Conservation (phyloP, 164 flowering plant genomes). For the Vitis labrusca region DNA sequence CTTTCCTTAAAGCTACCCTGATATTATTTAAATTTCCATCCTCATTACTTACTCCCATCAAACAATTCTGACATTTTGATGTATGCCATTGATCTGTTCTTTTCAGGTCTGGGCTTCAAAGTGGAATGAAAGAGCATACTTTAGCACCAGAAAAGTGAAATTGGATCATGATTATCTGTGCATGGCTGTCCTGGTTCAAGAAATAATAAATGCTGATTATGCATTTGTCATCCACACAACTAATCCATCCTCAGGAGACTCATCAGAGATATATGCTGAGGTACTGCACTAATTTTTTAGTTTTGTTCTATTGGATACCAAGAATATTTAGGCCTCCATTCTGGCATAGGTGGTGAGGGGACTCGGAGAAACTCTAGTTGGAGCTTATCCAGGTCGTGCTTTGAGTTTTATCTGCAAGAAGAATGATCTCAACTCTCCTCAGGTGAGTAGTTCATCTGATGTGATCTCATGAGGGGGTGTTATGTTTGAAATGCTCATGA, state of each 20-base stretch:
- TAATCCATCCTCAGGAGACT: constrained; percentile 91
- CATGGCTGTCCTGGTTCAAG: constrained; percentile 99
- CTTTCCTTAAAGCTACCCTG: background rate
- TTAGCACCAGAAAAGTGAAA: constrained; percentile 87
- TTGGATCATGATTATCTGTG: constrained; percentile 88
- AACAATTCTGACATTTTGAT: constrained; percentile 1
- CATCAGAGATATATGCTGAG: constrained; percentile 98
- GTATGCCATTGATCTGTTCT: background rate
- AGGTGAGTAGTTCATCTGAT: constrained; percentile 39
- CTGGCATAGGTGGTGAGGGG: constrained; percentile 82
- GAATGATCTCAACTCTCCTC: constrained; percentile 66
- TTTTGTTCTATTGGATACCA: background rate
- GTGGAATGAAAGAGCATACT: constrained; percentile 99
- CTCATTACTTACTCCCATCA: background rate
- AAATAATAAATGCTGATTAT: constrained; percentile 91
- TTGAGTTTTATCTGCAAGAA: constrained; percentile 89
- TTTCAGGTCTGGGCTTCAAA: constrained; percentile 98
- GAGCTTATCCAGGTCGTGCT: constrained; percentile 99
- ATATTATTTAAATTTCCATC: background rate
- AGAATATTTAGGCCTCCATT: background rate
- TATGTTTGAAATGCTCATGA: too few species aligned
- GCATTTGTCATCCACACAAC: constrained; percentile 98
- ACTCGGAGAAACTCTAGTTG: constrained; percentile 97
- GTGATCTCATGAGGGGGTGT: background rate
- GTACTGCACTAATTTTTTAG: constrained; percentile 31